Evolutionary conservation across 352 stramenopile genomes (phyloP), one percentile per base, ranked within the genome.

Genomic region (Pythium utonaiense): DNA sequence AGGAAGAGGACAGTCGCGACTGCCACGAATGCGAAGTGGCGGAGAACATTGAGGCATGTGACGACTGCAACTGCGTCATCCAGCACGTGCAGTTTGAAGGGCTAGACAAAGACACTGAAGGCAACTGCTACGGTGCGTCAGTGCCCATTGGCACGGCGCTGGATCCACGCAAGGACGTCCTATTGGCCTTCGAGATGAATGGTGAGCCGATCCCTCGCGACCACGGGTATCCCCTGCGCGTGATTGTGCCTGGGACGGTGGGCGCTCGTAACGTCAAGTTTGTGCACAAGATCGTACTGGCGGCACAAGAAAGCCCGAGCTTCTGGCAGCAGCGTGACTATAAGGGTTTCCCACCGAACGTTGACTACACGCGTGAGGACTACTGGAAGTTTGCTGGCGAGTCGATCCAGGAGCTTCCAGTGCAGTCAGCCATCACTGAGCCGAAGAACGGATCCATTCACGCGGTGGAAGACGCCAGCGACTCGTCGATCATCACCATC

Each of bases 131-230:
- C 56, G 88, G 90, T 6, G 89, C 89, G 3, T 97, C 78, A 24
- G 98, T 98, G 54, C 96, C 90, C 10, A 84, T 98, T 45, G 76
- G 88, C 24, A 99, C 98, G 38, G 97, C 96, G 3, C 63, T 98
- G 6, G 89, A 96, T 69, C 88, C 89, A 14, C 88, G 93, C 49
- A 97, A 97, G 25, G 98, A 99, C 60, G 93, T 98, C 8, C 74
- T 99, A 51, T 67, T 99, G n/a, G 96, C 96, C 4, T 99, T 98
- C 60, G 95, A 98, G 83, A 99, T 99, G 96, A 99, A 99, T 69
- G 97, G 81, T 8, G 80, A 92, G 62, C 80, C 80, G 6, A 89
- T 97, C 47, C 89, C 91, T 10, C 80, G 92, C 2, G 97, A 99
- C 71, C 97, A 99, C 67, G 97, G 97, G 8, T 99, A 90, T 69